phyloP scores from a whole-genome alignment of 257 asterid species.

The Plectranthus barbatus region DNA sequence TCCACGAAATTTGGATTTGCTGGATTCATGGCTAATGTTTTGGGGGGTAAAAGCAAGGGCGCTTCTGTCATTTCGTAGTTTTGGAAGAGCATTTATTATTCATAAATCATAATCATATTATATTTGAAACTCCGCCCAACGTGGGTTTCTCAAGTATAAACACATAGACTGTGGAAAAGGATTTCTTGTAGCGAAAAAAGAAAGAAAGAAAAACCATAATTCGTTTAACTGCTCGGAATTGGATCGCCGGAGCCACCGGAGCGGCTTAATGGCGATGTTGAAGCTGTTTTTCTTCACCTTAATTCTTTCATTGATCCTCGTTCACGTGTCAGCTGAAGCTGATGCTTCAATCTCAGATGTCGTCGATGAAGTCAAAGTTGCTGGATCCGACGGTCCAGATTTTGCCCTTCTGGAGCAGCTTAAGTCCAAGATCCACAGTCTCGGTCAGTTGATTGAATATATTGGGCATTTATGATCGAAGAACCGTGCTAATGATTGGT shows the following conservation, averaged over 20 bases:
- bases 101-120: too few relatives aligned
- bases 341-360: constrained; percentile 25
- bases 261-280: constrained; percentile 37
- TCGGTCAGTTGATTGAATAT: constrained; percentile 48
- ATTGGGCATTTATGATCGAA: constrained; percentile 1
- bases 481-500: not conserved
- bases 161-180: not conserved
- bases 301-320: constrained; percentile 21
- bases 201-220: not conserved
- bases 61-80: not conserved
- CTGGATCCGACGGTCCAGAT: constrained; percentile 40
- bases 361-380: constrained; percentile 29
- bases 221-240: not conserved
- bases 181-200: not conserved
- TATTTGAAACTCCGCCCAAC: constrained; percentile 2
- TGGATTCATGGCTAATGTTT: not conserved
- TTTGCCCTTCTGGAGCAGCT: constrained; percentile 34
- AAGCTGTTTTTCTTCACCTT: constrained; percentile 20
- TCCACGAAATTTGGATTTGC: not conserved
- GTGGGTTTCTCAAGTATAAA: constrained; percentile 16
- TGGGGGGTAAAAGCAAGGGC: constrained; percentile 7
- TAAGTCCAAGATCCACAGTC: constrained; percentile 50
- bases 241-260: constrained; percentile 34
- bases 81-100: not conserved
- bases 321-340: constrained; percentile 34